Evolutionary conservation across 208 protist species (phyloP), one percentile per base, ranked within the genome.

Genomic region (Trypanosoma platydactyli): DNA sequence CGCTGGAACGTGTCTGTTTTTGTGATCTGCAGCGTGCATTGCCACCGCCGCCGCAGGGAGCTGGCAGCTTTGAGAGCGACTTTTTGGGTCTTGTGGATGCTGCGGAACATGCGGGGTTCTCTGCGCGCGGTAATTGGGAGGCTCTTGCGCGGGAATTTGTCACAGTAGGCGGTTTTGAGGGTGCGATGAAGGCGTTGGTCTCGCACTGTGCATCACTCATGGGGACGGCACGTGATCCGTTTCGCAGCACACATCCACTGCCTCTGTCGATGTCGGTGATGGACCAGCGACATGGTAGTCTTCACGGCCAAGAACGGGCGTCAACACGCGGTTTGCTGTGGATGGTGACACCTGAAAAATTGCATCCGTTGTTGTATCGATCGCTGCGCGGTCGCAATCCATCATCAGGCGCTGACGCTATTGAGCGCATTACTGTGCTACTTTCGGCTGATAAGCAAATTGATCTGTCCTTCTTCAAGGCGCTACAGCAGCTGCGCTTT

Each of bases 401-500:
- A n/a, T 92, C 83, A 11, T 92, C 87, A 3, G 77, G 87, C 27
- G 90, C 90, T 4, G 90, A 95, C 46, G 85, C 85, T 66, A 92
- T 95, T 81, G 90, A 95, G 71, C 84, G 90, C 20, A 89, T 95
- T 54, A 95, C 87, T 25, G 85, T 84, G 42, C 65, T 95, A 25
- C 72, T 95, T 46, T 85, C 84, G 5, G 78, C 83, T 27, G 82
- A 96, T 72, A 79, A 82, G 66, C 73, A 81, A 42, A 83, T 96
- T 50, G 90, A 96, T 71, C 78, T 94, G 13, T 86, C 85, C 66
- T 94, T 96, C 73, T 96, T 96, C 64, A 76, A 86, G 22, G 81
- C 90, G 5, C 86, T 96, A 44, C 88, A 94, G 80, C 86, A 94
- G 77, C 84, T 94, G 44, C 90, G 90, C 41, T 96, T 90, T 62